phyloP scores from a whole-genome alignment of 495 filamentous ascomycete species.

The Aspergillus carlsbadensis region DNA sequence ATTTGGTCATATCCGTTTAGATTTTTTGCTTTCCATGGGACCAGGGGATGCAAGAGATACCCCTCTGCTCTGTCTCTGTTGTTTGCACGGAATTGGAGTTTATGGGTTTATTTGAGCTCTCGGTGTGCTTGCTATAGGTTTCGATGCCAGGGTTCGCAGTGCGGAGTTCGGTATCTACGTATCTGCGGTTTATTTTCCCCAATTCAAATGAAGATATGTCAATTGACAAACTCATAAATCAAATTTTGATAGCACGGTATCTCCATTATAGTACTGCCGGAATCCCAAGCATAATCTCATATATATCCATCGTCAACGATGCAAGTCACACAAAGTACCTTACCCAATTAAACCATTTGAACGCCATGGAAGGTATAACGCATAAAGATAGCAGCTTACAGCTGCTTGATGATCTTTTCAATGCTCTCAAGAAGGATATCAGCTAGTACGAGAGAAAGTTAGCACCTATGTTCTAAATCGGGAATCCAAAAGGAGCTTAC shows the following conservation, averaged over 20 bases:
- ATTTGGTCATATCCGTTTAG: background rate
- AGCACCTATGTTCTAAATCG: constrained; percentile 12
- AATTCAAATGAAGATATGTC: no score
- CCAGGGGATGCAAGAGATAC: constrained; percentile 10
- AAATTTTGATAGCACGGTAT: background rate
- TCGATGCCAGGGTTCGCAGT: no score
- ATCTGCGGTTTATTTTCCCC: background rate
- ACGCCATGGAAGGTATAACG: constrained; percentile 16
- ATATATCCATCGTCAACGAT: background rate
- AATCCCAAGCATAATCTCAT: constrained; percentile 5
- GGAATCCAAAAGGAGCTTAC: constrained; percentile 40
- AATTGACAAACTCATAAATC: background rate
- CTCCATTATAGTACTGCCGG: background rate
- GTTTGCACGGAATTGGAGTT: constrained; percentile 22
- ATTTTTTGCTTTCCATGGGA: background rate
- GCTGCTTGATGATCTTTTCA: constrained; percentile 71
- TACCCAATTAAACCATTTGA: constrained; percentile 2
- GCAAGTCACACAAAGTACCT: background rate
- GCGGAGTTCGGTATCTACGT: constrained; percentile 10
- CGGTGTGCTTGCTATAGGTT: no score
- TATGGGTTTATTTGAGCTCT: constrained; percentile 7
- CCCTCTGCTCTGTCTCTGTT: constrained; percentile 8
- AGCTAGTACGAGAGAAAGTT: constrained; percentile 41
- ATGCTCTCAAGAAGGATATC: constrained; percentile 66
- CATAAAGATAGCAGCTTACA: constrained; percentile 31